Conservation (phyloP, 306 rosid genomes). For the Coriaria nepalensis region DNA sequence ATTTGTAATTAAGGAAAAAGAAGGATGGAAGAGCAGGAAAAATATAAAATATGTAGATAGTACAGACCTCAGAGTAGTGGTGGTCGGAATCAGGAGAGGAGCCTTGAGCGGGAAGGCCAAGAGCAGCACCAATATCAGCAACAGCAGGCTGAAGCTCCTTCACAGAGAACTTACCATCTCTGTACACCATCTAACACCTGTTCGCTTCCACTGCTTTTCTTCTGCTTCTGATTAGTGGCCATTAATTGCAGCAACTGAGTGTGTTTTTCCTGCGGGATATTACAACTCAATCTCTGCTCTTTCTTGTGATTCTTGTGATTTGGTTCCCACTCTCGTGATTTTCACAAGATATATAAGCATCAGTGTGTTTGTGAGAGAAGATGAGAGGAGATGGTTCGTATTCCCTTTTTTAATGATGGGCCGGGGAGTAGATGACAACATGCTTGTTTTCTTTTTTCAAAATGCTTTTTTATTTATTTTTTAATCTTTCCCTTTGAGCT, state of each 20-base stretch:
- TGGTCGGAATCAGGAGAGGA: slow-evolving; percentile 64
- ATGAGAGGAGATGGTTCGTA: no score
- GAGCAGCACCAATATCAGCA: slow-evolving; percentile 90
- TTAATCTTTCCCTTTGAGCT: no score
- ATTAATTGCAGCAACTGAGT: slow-evolving; percentile 7
- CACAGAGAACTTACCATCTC: slow-evolving; percentile 78
- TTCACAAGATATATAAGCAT: slow-evolving; percentile 22
- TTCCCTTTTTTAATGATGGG: neutral
- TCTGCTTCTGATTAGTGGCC: slow-evolving; percentile 20
- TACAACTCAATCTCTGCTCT: neutral
- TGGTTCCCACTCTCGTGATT: neutral
- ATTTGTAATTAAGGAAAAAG: no score
- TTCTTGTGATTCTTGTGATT: neutral
- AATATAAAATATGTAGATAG: neutral
- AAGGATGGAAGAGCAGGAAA: no score
- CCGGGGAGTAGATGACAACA: neutral
- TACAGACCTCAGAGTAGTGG: slow-evolving; percentile 61
- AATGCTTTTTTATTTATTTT: neutral
- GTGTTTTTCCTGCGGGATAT: no score
- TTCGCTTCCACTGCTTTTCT: slow-evolving; percentile 24
- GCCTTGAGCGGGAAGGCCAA: slow-evolving; percentile 84
- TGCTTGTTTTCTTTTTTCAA: slow-evolving; percentile 5
- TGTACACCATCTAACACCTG: slow-evolving; percentile 84
- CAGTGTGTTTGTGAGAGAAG: no score
- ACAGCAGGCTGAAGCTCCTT: slow-evolving; percentile 91